Evolutionary conservation across 257 asterid species (phyloP), one percentile per base, ranked within the genome.

Genomic region (Coffea eugenioides): DNA sequence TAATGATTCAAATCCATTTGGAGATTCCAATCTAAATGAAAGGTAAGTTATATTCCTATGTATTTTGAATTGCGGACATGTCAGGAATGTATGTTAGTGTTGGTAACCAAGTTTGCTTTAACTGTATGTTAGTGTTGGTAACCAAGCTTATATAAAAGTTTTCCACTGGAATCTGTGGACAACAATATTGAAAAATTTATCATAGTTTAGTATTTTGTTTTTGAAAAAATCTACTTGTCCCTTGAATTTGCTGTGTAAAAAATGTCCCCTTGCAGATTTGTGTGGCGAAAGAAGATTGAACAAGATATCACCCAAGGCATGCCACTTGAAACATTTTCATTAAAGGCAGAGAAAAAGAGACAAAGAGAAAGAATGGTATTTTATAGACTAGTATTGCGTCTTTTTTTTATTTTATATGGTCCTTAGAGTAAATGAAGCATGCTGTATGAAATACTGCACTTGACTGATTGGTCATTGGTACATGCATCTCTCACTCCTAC

Each of bases 231-330:
- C 15, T 59, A 20, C 16, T 27, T 79, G 10, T 48, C 62, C 39
- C 49, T 12, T 43, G 61, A 11, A 6, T 52, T 41, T 56, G 20
- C 74, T 64, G 79, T 61, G 9, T 54, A 36, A 45, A 34, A 51
- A 23, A 74, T 88, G 70, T 52, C 46, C 56, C 45, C 76, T 86
- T 62, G 48, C 84, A 93, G 97, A 80, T 95, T 95, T 76, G 97
- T 95, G 56, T 93, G 99, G 99, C 84, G 97, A 56, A 94, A 94
- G 90, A 92, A 93, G 85, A 93, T 93, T 62, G 97, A 93, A 77
- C 90, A 88, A 3, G 98, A 93, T 68, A 81, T 94, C 39, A 7
- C 91, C 18, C 94, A 91, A 83, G 97, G 98, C 0, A 90, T 89
- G 67, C 86, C 98, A 20, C 89, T 92, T 57, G 97, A 91, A 6